phyloP scores from a whole-genome alignment of 306 rosid genomes.

The Corylus heterophylla region DNA sequence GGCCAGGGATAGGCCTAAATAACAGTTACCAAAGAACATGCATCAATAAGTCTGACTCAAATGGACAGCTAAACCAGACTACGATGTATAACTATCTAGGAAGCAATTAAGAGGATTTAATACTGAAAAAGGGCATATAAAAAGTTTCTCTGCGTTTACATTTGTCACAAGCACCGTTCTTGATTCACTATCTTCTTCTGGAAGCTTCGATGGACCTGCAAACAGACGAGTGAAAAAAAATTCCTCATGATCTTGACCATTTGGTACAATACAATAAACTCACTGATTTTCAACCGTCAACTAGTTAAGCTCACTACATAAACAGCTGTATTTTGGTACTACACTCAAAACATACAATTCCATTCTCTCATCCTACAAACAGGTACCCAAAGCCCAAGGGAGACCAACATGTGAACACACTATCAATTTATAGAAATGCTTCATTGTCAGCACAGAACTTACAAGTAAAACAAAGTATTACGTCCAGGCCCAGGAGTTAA shows the following conservation, averaged over 20 bases:
- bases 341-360: background rate
- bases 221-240: conserved; percentile 6
- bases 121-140: background rate
- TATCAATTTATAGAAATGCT: background rate
- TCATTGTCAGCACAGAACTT: background rate
- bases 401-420: background rate
- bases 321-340: background rate
- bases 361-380: background rate
- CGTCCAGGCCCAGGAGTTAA: background rate
- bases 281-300: background rate
- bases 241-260: background rate
- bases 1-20: background rate
- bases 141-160: conserved; percentile 19
- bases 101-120: background rate
- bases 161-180: conserved; percentile 37
- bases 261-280: background rate
- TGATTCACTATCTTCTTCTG: conserved; percentile 17
- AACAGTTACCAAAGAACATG: background rate
- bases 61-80: background rate
- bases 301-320: background rate
- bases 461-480: background rate
- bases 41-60: background rate
- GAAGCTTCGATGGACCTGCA: conserved; percentile 22
- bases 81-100: background rate
- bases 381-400: background rate